Percentiles rank a stretch among this genome's conserved stretches.
Conservation (phyloP, 164 flowering plant genomes). For the Cinnamomum chago region DNA sequence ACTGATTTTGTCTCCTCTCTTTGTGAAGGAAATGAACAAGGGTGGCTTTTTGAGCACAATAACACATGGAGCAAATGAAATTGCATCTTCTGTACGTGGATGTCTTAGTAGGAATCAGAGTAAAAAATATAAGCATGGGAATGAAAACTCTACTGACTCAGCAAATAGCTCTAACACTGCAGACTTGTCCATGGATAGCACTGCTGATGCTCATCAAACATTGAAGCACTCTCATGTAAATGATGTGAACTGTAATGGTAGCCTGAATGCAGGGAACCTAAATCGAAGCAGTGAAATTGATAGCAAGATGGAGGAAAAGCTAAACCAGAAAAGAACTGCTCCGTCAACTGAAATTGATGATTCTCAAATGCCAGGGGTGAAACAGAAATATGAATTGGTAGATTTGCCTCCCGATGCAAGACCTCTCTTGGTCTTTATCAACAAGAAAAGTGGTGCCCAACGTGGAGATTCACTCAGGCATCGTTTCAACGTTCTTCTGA, state of each 20-base stretch:
- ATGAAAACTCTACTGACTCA: slow-evolving; percentile 55
- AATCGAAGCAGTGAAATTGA: slow-evolving; percentile 30
- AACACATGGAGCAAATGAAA: slow-evolving; percentile 95
- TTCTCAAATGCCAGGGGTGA: slow-evolving; percentile 34
- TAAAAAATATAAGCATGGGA: slow-evolving; percentile 64
- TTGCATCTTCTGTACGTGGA: slow-evolving; percentile 90
- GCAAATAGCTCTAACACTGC: slow-evolving; percentile 33
- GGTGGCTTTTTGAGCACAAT: slow-evolving; percentile 68
- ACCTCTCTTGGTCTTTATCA: slow-evolving; percentile 85
- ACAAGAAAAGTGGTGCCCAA: slow-evolving; percentile 96
- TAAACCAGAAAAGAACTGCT: slow-evolving; percentile 38
- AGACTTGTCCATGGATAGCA: slow-evolving; percentile 51
- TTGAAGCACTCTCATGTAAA: slow-evolving; percentile 37
- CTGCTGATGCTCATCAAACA: slow-evolving; percentile 33
- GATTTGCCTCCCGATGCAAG: slow-evolving; percentile 89
- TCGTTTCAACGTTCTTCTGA: slow-evolving; percentile 76
- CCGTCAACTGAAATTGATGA: slow-evolving; percentile 56
- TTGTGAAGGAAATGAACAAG: slow-evolving; percentile 58
- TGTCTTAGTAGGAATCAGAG: slow-evolving; percentile 56
- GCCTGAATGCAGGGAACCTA: slow-evolving; percentile 17
- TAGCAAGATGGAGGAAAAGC: slow-evolving; percentile 35
- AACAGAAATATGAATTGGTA: slow-evolving; percentile 63
- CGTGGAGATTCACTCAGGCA: slow-evolving; percentile 79
- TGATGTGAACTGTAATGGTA: slow-evolving; percentile 50
- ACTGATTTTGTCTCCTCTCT: slow-evolving; percentile 81